Conservation (phyloP, 495 filamentous ascomycete species). For the Podospora comata region DNA sequence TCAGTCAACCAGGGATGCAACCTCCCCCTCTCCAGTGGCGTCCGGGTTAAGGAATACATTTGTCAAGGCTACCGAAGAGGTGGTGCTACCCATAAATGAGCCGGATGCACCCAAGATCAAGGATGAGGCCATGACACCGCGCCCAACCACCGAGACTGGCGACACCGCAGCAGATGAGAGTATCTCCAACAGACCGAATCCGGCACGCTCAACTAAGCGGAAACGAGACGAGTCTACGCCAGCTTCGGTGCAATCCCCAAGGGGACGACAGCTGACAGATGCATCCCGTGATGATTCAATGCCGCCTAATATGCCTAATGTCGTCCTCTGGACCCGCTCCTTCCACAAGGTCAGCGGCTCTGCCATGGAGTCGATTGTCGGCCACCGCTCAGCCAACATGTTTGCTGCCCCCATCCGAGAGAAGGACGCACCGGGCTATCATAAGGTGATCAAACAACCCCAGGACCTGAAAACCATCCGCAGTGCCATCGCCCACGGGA, state of each 20-base stretch:
- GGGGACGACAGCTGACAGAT: constrained; percentile 11
- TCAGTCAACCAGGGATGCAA: constrained; percentile 11
- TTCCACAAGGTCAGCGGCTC: constrained; percentile 74
- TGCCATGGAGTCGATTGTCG: constrained; percentile 79
- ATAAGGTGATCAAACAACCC: constrained; percentile 76
- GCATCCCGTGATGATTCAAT: constrained; percentile 12
- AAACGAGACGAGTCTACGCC: constrained; percentile 46
- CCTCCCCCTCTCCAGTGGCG: constrained; percentile 22
- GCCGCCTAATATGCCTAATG: constrained; percentile 41
- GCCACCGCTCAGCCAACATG: constrained; percentile 82
- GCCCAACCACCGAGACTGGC: constrained; percentile 46
- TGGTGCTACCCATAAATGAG: constrained; percentile 13
- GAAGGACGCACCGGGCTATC: constrained; percentile 82
- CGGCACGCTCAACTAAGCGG: constrained; percentile 37
- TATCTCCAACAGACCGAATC: constrained; percentile 26
- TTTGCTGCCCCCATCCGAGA: constrained; percentile 83
- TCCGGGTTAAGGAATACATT: neutral
- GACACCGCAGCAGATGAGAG: constrained; percentile 51
- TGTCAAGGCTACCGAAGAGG: constrained; percentile 18
- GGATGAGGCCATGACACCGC: constrained; percentile 63
- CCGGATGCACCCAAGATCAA: constrained; percentile 52
- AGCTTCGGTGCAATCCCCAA: constrained; percentile 22
- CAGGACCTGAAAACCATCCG: constrained; percentile 88
- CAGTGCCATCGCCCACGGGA: constrained; percentile 71
- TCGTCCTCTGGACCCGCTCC: constrained; percentile 68